Percentiles rank a stretch among this genome's conserved stretches.
phyloP scores from a whole-genome alignment of 768 basidiomycete species.

The Leccinum rimulosum region DNA sequence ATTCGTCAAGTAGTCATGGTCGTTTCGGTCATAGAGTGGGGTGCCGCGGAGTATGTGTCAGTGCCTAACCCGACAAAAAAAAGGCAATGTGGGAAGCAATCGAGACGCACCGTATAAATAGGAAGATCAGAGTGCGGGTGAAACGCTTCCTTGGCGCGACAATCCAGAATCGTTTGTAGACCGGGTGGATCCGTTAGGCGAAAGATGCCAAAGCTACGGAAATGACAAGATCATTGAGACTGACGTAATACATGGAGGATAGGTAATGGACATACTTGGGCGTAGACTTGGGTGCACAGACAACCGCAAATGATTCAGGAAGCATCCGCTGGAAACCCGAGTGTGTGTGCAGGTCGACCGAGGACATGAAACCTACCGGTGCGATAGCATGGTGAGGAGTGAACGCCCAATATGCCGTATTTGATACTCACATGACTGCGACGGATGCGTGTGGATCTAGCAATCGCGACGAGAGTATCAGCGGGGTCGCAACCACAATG shows the following conservation, averaged over 20 bases:
- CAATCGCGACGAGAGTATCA: not conserved
- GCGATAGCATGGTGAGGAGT: not conserved
- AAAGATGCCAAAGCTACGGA: conserved; percentile 73
- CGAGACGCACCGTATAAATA: conserved; percentile 74
- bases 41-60: not conserved
- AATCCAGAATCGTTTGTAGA: conserved; percentile 64
- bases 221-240: not conserved
- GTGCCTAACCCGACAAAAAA: not conserved
- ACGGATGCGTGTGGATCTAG: conserved; percentile 91
- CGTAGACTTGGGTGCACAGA: conserved; percentile 78
- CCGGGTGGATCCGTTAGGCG: conserved; percentile 88
- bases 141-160: conserved; percentile 71
- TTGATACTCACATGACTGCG: conserved; percentile 68
- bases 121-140: conserved; percentile 83
- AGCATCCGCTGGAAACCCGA: conserved; percentile 87
- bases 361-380: conserved; percentile 84
- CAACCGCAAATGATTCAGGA: conserved; percentile 89
- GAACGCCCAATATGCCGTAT: not conserved
- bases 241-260: not conserved
- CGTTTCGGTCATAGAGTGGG: not conserved
- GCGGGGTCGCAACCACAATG: not conserved
- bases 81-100: not conserved
- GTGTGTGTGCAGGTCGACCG: conserved; percentile 90
- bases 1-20: not conserved
- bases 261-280: conserved; percentile 55